A percentile compares a stretch with the other conserved stretches of the same genome.
These are phyloP conservation scores for Fusarium nurragi DNA, from an alignment of 2,329 filamentous ascomycete species.

Conservation along the genomic window DNA sequence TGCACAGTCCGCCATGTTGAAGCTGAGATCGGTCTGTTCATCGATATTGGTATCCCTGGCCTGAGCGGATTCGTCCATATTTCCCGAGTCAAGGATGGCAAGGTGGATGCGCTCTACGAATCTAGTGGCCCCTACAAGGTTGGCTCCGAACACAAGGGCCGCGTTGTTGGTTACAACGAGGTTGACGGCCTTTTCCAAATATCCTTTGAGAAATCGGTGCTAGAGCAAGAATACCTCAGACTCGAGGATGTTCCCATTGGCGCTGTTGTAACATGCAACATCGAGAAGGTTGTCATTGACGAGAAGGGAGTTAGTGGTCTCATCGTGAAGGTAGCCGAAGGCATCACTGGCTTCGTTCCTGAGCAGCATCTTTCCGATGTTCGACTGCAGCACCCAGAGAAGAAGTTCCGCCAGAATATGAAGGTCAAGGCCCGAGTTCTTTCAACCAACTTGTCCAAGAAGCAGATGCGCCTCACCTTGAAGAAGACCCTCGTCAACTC, in stretches of 20 bases:
- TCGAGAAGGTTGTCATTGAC: constrained; percentile 85
- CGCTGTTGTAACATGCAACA: constrained; percentile 79
- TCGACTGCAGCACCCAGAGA: constrained; percentile 88
- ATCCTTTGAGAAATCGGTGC: constrained; percentile 81
- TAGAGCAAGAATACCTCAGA: constrained; percentile 90
- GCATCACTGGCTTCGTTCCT: constrained; percentile 87
- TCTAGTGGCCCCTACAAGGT: constrained; percentile 80
- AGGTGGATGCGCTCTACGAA: constrained; percentile 83
- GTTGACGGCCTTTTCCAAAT: constrained; percentile 87
- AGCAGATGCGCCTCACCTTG: constrained; percentile 84
- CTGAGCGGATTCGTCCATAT: constrained; percentile 93
- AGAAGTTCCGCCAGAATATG: constrained; percentile 90
- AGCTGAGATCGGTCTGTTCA: constrained; percentile 81
- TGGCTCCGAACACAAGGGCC: constrained; percentile 80
- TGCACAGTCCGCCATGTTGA: constrained; percentile 85
- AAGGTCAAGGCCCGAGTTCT: constrained; percentile 87
- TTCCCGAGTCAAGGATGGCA: constrained; percentile 88
- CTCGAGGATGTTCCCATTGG: constrained; percentile 89
- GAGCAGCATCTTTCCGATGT: constrained; percentile 91
- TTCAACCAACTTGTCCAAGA: constrained; percentile 78
- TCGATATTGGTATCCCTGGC: constrained; percentile 70
- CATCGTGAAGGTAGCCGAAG: constrained; percentile 84
- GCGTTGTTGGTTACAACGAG: constrained; percentile 86
- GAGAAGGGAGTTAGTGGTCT: constrained; percentile 82
- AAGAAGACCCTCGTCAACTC: constrained; percentile 97